phyloP scores from a whole-genome alignment of 202 grass and related monocot species.

The Zizania palustris region DNA sequence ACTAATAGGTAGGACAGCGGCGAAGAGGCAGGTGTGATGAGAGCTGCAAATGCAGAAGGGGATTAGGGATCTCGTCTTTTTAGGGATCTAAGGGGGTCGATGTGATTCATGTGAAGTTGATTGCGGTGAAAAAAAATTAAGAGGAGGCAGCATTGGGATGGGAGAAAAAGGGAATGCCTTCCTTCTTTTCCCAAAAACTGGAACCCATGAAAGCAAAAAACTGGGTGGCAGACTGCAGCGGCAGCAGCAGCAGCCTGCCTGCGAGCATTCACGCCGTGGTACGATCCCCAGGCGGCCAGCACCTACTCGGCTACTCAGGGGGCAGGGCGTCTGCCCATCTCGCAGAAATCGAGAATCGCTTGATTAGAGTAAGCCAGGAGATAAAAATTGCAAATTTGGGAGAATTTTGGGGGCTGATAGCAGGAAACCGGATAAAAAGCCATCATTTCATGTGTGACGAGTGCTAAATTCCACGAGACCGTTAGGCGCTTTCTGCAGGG shows the following conservation, averaged over 20 bases:
- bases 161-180: constrained; percentile 49
- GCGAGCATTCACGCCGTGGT: constrained; percentile 58
- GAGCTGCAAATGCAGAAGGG: not conserved
- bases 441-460: constrained; percentile 65
- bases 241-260: constrained; percentile 43
- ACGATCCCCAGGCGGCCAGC: constrained; percentile 56
- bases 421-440: constrained; percentile 26
- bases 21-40: not conserved
- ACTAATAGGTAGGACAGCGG: constrained; percentile 38
- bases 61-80: constrained; percentile 54
- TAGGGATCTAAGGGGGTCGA: constrained; percentile 32
- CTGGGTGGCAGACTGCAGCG: constrained; percentile 48
- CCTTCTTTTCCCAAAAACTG: constrained; percentile 67
- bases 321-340: not conserved
- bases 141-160: constrained; percentile 48
- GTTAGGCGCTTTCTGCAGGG: constrained; percentile 39
- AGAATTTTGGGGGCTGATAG: constrained; percentile 19
- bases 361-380: constrained; percentile 10
- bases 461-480: constrained; percentile 59
- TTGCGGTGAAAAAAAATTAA: not conserved
- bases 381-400: not conserved
- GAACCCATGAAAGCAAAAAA: constrained; percentile 46
- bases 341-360: constrained; percentile 38
- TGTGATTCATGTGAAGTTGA: constrained; percentile 26
- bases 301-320: too few relatives aligned